phyloP scores from a whole-genome alignment of 1,284 basidiomycete genomes.

The Cutaneotrichosporon sp. region DNA sequence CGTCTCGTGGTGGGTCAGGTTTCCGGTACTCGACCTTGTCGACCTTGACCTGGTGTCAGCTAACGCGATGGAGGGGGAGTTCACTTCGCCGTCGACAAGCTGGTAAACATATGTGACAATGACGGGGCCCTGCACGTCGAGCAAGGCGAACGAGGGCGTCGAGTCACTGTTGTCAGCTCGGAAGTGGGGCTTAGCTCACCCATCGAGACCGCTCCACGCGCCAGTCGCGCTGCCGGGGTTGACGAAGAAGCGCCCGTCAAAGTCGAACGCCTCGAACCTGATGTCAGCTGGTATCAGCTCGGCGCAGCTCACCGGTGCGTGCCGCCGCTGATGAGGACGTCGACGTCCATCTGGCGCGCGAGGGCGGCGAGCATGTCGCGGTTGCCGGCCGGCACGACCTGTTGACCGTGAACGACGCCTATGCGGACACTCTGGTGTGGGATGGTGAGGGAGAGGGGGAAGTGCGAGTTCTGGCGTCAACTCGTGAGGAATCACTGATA shows the following conservation, averaged over 20 bases:
- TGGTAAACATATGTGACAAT: conserved; percentile 96
- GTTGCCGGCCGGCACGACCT: conserved; percentile 89
- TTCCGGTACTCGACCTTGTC: conserved; percentile 52
- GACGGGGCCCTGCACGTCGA: conserved; percentile 92
- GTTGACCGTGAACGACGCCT: conserved; percentile 92
- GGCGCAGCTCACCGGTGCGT: conserved; percentile 77
- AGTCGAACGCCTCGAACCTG: conserved; percentile 91
- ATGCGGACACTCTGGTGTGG: conserved; percentile 77
- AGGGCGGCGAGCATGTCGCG: conserved; percentile 81
- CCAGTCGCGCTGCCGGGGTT: conserved; percentile 96
- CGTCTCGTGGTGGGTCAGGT: conserved; percentile 44
- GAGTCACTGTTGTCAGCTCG: conserved; percentile 57
- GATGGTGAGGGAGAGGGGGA: conserved; percentile 80
- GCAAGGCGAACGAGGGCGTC: conserved; percentile 81
- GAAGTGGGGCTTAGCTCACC: conserved; percentile 52
- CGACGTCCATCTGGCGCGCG: conserved; percentile 94
- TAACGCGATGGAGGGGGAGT: neutral
- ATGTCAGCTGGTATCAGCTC: conserved; percentile 7
- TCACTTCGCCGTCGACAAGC: conserved; percentile 64
- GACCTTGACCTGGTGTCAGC: conserved; percentile 51
- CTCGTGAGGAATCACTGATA: neutral
- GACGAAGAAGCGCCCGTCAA: conserved; percentile 88
- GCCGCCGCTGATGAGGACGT: conserved; percentile 88
- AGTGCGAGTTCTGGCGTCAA: conserved; percentile 54
- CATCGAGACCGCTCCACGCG: conserved; percentile 79